Evolutionary conservation across 495 filamentous ascomycete species (phyloP), one percentile per base, ranked within the genome.

Genomic region (Talaromyces borbonicus): DNA sequence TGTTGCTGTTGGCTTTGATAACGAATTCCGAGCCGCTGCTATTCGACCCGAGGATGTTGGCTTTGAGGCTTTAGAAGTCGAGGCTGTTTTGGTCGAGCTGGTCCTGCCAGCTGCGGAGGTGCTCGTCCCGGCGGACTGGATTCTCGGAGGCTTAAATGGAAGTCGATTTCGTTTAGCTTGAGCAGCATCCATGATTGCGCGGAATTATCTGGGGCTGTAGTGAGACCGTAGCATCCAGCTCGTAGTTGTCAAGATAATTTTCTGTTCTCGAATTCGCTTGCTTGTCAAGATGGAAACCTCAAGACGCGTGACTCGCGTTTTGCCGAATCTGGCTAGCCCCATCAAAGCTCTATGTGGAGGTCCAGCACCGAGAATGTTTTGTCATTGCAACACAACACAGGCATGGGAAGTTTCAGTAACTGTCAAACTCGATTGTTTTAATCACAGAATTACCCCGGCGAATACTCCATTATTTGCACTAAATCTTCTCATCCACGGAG

Each of bases 71-170:
- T 35, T 43, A 8, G 35, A 2, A 29, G 55, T 56, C 8, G 45
- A 46, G 16, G 40, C 32, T 15, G 33, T 53, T 53, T 42, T 49
- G 56, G 14, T 65, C 35, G 55, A 39, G 31, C 46, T 41, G 8
- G 48, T 49, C 41, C 49, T 36, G 31, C 44, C 29, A 23, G 52
- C 22, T 38, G 50, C 31, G 37, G 56, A 57, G 42, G 48, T 49
- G 7, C 47, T 57, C n/a, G 52, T 52, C 27, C 36, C 57, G 27
- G 54, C 25, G 9, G 56, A 53, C 35, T 62, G 63, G 11, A 54
- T 58, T 43, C 65, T 62, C 1, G 72, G 71, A n/a, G 71, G 71
- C 15, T 73, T 75, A 61, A 75, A 75, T 18, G 72, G 65, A 11
- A 71, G 63, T 6, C 49, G 58, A 33, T 67, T 62, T 35, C 65